phyloP scores from a whole-genome alignment of 148 eudicot species.

The Rhododendron molle region DNA sequence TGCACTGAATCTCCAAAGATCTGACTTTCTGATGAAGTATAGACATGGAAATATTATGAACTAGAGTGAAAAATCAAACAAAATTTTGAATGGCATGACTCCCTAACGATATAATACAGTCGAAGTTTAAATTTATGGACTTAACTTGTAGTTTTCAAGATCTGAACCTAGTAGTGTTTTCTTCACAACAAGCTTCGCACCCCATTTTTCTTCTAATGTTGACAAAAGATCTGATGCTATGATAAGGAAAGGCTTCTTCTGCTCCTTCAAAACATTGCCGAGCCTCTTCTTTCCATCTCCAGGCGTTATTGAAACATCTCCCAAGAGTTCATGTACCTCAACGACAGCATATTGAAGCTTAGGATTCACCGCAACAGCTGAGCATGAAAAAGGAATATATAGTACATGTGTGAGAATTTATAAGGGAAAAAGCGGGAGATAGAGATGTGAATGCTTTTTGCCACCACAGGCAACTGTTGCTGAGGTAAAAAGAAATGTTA shows the following conservation, averaged over 20 bases:
- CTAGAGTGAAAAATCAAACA: not conserved
- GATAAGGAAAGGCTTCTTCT: slow-evolving; percentile 46
- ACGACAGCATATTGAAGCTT: slow-evolving; percentile 83
- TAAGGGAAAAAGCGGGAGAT: not conserved
- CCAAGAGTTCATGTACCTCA: slow-evolving; percentile 41
- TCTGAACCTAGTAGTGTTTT: slow-evolving; percentile 31
- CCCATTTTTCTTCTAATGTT: slow-evolving; percentile 86
- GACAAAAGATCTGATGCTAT: slow-evolving; percentile 84
- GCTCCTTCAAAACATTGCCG: slow-evolving; percentile 50
- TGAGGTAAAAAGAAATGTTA: not conserved
- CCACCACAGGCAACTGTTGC: not conserved
- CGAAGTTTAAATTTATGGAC: not conserved
- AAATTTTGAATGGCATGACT: not conserved
- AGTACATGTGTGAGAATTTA: not conserved
- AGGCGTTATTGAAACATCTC: slow-evolving; percentile 41
- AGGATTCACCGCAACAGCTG: slow-evolving; percentile 95
- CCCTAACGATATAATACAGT: not conserved
- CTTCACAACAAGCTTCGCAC: slow-evolving; percentile 63
- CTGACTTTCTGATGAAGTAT: not conserved
- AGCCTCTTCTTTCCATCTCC: slow-evolving; percentile 42
- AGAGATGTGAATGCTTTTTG: slow-evolving; percentile 8
- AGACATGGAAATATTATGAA: not conserved
- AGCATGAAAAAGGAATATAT: slow-evolving; percentile 13
- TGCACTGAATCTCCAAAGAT: not conserved
- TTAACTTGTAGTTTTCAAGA: slow-evolving; percentile 48